These are phyloP conservation scores for Leccinum incarnatum DNA, from an alignment of 768 basidiomycete genomes.

Conservation along the genomic window DNA sequence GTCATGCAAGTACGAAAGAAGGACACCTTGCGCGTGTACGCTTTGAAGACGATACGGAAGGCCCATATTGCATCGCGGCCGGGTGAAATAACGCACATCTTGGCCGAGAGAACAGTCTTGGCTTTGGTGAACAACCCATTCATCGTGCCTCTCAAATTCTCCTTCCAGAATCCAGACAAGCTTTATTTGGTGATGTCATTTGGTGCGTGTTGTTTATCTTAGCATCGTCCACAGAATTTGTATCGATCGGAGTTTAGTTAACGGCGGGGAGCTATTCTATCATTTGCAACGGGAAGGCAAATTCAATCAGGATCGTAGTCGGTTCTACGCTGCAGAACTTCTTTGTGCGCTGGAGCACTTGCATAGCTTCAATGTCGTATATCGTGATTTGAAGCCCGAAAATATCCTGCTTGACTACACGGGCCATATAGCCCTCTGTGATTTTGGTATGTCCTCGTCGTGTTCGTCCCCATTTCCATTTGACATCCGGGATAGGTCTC, in stretches of 20 bases:
- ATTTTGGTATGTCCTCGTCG: slow-evolving; percentile 63
- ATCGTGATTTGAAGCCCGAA: slow-evolving; percentile 97
- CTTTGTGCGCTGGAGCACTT: slow-evolving; percentile 93
- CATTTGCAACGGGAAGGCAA: slow-evolving; percentile 95
- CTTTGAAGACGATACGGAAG: slow-evolving; percentile 96
- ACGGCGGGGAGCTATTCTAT: slow-evolving; percentile 97
- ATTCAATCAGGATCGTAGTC: slow-evolving; percentile 89
- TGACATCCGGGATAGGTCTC: slow-evolving; percentile 46
- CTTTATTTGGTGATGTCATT: slow-evolving; percentile 97
- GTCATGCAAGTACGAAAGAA: slow-evolving; percentile 99
- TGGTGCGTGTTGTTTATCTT: slow-evolving; percentile 46
- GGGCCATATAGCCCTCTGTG: slow-evolving; percentile 96
- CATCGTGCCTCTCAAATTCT: slow-evolving; percentile 98
- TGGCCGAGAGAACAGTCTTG: slow-evolving; percentile 94
- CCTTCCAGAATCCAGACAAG: slow-evolving; percentile 97
- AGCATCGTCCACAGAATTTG: not conserved
- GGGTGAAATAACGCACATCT: slow-evolving; percentile 96
- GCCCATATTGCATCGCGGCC: slow-evolving; percentile 95
- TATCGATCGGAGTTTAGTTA: slow-evolving; percentile 51
- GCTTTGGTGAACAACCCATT: slow-evolving; percentile 98
- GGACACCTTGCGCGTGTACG: slow-evolving; percentile 96
- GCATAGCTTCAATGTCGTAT: slow-evolving; percentile 97
- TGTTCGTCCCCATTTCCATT: not conserved
- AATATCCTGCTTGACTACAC: slow-evolving; percentile 98
- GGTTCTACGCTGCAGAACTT: slow-evolving; percentile 98